Evolutionary conservation across 129 eudicot species (phyloP), one percentile per base, ranked within the genome.

Genomic region (Flaveria bidentis): DNA sequence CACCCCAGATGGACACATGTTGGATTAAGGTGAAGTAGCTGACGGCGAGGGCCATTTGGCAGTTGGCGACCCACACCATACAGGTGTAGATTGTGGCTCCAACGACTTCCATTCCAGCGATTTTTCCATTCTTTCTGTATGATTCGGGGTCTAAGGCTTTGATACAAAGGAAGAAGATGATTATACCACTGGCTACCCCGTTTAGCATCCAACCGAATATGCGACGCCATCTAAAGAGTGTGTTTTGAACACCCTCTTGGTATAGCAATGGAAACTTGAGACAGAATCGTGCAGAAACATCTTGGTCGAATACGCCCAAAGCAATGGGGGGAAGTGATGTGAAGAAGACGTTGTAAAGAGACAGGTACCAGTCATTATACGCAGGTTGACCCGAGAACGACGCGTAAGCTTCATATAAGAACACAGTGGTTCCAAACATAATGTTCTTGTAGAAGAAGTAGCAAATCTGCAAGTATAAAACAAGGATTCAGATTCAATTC

Each of bases 271-370:
- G 98, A 63, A 87, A 91, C 97, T 91, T 91, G 55, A 91, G 93
- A 71, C 96, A 94, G 74, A 76, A 86, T 22, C 86, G 77, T 36
- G 98, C 93, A 15, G 97, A 94, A 14, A 91, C 98, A 55, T 94
- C 98, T 73, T 94, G 97, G 78, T 94, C 98, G 39, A 94, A 89
- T 64, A 94, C 97, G 11, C 98, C 97, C 82, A 87, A 41, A 30
- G 98, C 98, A 71, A 94, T 84, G 36, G 86, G 94, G 0, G 98
- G 98, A 74, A 94, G 88, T 74, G 98, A 94, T 15, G 98, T 88
- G 84, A 94, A 94, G 85, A 94, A 86, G n/a, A 94, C 96, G 67
- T 94, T 94, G 84, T 91, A 94, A 16, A 91, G 89, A 36, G 98
- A 87, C 79, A 94, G 58, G 52, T 84, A 94, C 98, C 97, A 94